These are phyloP conservation scores for Pythium monospermum DNA, from an alignment of 352 stramenopile genomes.

Conservation along the genomic window DNA sequence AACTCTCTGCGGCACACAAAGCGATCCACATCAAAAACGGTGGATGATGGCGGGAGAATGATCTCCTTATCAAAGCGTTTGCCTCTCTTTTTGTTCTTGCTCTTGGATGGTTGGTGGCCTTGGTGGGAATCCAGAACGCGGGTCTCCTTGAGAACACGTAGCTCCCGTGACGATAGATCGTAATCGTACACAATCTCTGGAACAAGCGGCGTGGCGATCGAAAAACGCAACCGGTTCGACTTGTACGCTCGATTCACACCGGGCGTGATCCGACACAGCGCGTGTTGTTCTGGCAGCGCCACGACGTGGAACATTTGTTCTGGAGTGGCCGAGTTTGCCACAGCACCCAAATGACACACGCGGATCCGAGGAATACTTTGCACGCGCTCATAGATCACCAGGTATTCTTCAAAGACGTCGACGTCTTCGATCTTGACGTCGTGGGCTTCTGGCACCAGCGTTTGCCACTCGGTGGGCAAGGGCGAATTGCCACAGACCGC, in stretches of 20 bases:
- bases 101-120: background rate
- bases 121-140: background rate
- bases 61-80: background rate
- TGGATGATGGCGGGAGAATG: background rate
- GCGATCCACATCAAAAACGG: conserved; percentile 5
- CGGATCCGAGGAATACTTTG: conserved; percentile 67
- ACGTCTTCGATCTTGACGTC: conserved; percentile 88
- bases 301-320: conserved; percentile 34
- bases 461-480: conserved; percentile 27
- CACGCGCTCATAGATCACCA: conserved; percentile 81
- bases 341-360: conserved; percentile 69
- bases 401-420: conserved; percentile 72
- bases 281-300: conserved; percentile 47
- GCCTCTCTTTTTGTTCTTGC: background rate
- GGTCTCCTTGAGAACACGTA: conserved; percentile 58
- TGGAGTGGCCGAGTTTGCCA: conserved; percentile 21
- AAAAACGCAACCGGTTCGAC: conserved; percentile 57
- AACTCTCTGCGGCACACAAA: conserved; percentile 21
- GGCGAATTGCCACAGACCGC: conserved; percentile 16
- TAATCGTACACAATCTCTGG: conserved; percentile 81
- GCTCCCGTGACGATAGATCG: conserved; percentile 40
- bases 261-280: conserved; percentile 53
- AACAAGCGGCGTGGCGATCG: conserved; percentile 63
- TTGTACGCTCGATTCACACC: conserved; percentile 80
- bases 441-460: conserved; percentile 41